These are phyloP conservation scores for Chimonanthus salicifolius DNA, from an alignment of 164 flowering plant species.

Conservation along the genomic window DNA sequence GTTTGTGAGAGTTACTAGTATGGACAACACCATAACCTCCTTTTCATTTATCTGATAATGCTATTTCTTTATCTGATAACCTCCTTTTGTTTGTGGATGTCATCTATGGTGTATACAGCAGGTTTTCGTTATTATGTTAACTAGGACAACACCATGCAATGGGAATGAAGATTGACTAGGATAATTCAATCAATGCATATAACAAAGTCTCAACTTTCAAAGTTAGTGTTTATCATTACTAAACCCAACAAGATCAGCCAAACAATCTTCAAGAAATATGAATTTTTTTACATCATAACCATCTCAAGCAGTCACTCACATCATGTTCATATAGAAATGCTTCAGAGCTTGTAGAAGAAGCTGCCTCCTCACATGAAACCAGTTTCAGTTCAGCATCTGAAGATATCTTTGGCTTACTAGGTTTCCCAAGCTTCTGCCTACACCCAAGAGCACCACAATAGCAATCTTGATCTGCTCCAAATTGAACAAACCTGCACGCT, in stretches of 20 bases:
- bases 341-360: conserved; percentile 43
- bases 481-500: conserved; percentile 93
- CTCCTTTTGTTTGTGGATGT: no score
- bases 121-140: background rate
- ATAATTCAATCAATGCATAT: background rate
- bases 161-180: no score
- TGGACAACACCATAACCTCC: no score
- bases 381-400: conserved; percentile 64
- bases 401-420: conserved; percentile 65
- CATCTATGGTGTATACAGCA: background rate
- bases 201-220: background rate
- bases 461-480: conserved; percentile 99
- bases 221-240: background rate
- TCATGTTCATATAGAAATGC: conserved; percentile 30
- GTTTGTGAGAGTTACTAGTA: no score
- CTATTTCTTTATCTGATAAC: no score
- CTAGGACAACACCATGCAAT: background rate
- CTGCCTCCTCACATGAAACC: conserved; percentile 53
- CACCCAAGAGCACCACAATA: conserved; percentile 86
- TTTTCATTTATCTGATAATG: no score
- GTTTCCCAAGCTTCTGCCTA: conserved; percentile 81
- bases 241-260: background rate
- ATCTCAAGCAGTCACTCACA: conserved; percentile 12
- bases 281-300: background rate
- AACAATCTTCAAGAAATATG: background rate